These are phyloP conservation scores for Lasiosphaeris hirsuta DNA, from an alignment of 495 filamentous ascomycete species.

Conservation along the genomic window DNA sequence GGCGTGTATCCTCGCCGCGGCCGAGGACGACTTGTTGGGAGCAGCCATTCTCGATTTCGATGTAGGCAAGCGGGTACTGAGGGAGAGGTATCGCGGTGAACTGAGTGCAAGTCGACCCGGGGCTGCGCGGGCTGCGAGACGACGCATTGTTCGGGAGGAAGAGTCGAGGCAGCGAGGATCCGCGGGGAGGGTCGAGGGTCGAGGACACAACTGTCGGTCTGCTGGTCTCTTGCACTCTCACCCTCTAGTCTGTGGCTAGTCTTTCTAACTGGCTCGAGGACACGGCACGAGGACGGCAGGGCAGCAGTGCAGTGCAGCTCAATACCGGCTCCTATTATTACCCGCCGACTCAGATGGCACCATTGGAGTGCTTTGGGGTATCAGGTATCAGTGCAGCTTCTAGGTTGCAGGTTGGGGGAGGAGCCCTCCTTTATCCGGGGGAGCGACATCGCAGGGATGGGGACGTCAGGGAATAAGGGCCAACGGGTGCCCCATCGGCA, in stretches of 20 bases:
- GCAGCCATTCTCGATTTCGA: constrained; percentile 40
- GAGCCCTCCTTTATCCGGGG: not conserved
- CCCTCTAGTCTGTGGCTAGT: too few relatives aligned
- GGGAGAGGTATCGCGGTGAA: constrained; percentile 20
- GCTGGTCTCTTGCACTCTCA: not conserved
- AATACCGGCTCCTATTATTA: constrained; percentile 9
- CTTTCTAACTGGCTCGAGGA: too few relatives aligned
- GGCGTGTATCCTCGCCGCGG: constrained; percentile 52
- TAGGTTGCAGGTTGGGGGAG: not conserved
- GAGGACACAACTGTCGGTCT: not conserved
- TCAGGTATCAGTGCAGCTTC: not conserved
- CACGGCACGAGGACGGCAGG: not conserved
- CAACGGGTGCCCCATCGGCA: too few relatives aligned
- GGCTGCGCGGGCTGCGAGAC: constrained; percentile 34
- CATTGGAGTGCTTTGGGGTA: not conserved
- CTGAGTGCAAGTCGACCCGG: constrained; percentile 19
- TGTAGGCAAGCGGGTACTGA: constrained; percentile 6
- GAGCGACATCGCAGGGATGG: not conserved
- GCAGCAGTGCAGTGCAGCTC: not conserved
- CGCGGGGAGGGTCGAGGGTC: not conserved
- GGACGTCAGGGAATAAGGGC: too few relatives aligned
- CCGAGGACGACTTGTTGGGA: constrained; percentile 25
- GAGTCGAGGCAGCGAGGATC: not conserved
- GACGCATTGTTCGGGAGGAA: constrained; percentile 34
- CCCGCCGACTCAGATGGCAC: constrained; percentile 10